Evolutionary conservation across 331 rosid species (phyloP), one percentile per base, ranked within the genome.

Genomic region (Quercus lobata): DNA sequence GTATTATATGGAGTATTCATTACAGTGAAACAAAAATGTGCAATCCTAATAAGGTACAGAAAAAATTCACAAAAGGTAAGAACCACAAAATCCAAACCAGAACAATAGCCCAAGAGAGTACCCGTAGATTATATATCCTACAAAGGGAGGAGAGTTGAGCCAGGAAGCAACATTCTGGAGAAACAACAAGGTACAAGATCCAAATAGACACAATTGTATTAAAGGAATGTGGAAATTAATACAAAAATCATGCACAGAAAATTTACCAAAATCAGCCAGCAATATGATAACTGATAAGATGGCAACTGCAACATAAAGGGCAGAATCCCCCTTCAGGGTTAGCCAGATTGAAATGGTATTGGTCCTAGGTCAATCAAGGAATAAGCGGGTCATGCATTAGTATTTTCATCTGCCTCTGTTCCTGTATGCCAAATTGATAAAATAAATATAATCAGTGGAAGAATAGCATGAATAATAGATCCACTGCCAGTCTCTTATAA

Each of bases 191-290:
- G 52, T 21, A 53, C 19, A 44, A 49, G 81, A 80, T 75, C 82
- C 69, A 86, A 62, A 53, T 83, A 85, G 80, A 77, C 76, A 79
- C 84, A 88, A 71, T 78, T 74, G 81, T 83, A 78, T 52, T 77
- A 69, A 73, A 76, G 41, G 11, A 71, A 78, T 53, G 11, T 57
- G 56, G 83, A 80, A 70, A 70, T 18, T 74, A 58, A 54, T 62
- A 86, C 80, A 90, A 87, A 85, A 83, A 73, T 74, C 65, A 41
- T 70, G 58, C 84, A 79, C 16, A 10, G 6, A 76, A 3, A 81
- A 82, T 85, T 70, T 61, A 77, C 81, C 80, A 80, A 69, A 85
- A 75, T 69, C 76, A 74, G 83, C 80, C 81, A 73, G 63, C 72
- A 54, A 54, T 44, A n/a, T 41, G 14, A 57, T 9, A 35, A 41